Base-by-base conservation (phyloP, 768 basidiomycete species). In the Sutorius australiensis region DNA sequence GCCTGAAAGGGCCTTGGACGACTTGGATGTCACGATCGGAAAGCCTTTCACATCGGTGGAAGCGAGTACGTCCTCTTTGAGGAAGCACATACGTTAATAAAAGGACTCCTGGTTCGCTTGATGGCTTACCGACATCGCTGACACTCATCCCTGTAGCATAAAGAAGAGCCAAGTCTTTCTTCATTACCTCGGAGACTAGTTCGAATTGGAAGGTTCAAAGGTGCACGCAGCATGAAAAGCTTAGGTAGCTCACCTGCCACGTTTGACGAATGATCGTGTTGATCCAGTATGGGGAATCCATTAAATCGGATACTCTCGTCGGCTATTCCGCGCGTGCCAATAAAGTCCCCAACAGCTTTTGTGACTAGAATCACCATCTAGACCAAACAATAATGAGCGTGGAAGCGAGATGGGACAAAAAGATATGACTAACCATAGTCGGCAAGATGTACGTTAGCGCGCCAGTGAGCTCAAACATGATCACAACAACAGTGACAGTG, bases 391-490 rank as follows among this genome's bases (percentile, higher is more conserved):
- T 41, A n/a, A 11, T 58, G 33, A 59, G 39, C 17, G 36, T 27
- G 16, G 41, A 46, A 42, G 54, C 28, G 46, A 57, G 43, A 39
- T 27, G 34, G 43, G 51, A 47, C 44, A 42, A 48, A 24, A 31
- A 38, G 31, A 34, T 40, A 16, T 13, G 21, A 62, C 79, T 61
- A 59, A 94, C 95, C 97, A 99, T 99, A 13, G 93, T 95, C 6
- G 97, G 97, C 27, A 99, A 73, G 60, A 98, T 95, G 66, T 99
- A 98, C 17, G 93, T 98, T 63, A 98, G 70, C 6, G 97, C 95
- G 12, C 97, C 97, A 4, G 97, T 99, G 17, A 99, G 78, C 64
- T 98, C 95, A 67, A 98, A 98, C 94, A 99, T 98, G 70, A 99
- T 95, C 33, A 98, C 97, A 8, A 98, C 97, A 6, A 99, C 94